Evolutionary conservation across 2,329 filamentous ascomycete genomes (phyloP), one percentile per base, ranked within the genome.

Genomic region (Coniochaeta ligniaria): DNA sequence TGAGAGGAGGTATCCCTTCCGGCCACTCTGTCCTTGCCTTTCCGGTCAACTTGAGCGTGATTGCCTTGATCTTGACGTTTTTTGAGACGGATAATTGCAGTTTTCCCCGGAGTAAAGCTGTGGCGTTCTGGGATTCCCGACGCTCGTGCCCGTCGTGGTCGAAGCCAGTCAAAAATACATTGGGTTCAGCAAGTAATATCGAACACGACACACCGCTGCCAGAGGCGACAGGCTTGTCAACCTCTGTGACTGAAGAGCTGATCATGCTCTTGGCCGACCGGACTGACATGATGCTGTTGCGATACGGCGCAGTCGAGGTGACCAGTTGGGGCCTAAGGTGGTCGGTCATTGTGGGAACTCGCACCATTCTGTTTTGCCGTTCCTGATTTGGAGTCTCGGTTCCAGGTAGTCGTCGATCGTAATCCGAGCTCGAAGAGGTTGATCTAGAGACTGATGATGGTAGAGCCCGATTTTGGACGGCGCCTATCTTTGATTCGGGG

Each of bases 21-120:
- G 95, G 94, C 95, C 95, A 99, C 70, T 96, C 92, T 1, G 95
- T 98, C 64, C 89, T 85, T 3, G 92, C 91, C 70, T 87, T 89
- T 33, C 94, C 95, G 45, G 88, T 84, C 66, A 99, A 90, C 68
- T 91, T 94, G 59, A 99, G 80, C 6, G 90, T 92, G 26, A 99
- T 84, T 4, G 91, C 89, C 78, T 96, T 97, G 66, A 99, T 87
- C 75, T 99, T 99, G 55, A 92, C 86, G 65, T 91, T 90, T 71
- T 98, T 98, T 54, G 90, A 88, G 14, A 98, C 84, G 62, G 88
- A 88, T 43, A 99, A 73, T 68, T 91, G 88, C 60, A 99, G 75
- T 65, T 87, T 92, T 20, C 95, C 95, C 60, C 95, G 84, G 16
- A 99, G 80, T 70, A 99, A 88, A 1, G 93, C 90, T 7, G 92